Conservation (phyloP, 225 moss, liverwort and hornwort genomes). For the Neckera pumila region DNA sequence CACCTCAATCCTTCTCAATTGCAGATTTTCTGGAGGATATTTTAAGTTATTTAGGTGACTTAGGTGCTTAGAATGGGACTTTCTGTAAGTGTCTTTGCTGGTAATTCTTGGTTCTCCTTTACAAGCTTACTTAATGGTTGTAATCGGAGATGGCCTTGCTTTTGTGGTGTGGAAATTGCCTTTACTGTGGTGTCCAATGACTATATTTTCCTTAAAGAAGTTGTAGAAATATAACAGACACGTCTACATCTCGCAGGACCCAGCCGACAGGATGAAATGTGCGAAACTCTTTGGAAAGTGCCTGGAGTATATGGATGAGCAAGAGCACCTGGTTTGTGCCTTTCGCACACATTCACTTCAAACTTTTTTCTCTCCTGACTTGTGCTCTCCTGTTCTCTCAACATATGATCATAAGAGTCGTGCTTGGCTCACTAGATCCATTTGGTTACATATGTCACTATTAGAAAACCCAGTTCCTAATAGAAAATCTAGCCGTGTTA, state of each 20-base stretch:
- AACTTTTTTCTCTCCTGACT: background rate
- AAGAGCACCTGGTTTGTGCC: constrained; percentile 77
- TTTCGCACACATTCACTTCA: background rate
- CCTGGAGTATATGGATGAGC: constrained; percentile 96
- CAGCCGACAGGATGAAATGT: constrained; percentile 76
- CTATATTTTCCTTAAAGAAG: background rate
- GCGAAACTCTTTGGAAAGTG: constrained; percentile 90
- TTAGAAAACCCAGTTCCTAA: background rate
- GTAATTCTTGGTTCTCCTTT: background rate
- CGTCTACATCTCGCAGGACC: constrained; percentile 41
- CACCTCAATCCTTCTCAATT: background rate
- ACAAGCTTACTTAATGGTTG: background rate
- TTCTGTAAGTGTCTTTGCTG: background rate
- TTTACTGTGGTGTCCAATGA: background rate
- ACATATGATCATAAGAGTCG: background rate
- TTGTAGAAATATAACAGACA: background rate
- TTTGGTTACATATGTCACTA: background rate
- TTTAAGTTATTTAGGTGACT: background rate
- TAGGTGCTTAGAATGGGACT: background rate
- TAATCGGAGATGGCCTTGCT: background rate
- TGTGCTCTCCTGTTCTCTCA: background rate
- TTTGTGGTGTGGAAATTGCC: background rate
- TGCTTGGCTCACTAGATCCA: background rate
- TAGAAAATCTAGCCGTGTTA: background rate
- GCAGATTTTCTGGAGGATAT: background rate